These are phyloP conservation scores for Evernia prunastri DNA, from an alignment of 495 filamentous ascomycete genomes.

Conservation along the genomic window DNA sequence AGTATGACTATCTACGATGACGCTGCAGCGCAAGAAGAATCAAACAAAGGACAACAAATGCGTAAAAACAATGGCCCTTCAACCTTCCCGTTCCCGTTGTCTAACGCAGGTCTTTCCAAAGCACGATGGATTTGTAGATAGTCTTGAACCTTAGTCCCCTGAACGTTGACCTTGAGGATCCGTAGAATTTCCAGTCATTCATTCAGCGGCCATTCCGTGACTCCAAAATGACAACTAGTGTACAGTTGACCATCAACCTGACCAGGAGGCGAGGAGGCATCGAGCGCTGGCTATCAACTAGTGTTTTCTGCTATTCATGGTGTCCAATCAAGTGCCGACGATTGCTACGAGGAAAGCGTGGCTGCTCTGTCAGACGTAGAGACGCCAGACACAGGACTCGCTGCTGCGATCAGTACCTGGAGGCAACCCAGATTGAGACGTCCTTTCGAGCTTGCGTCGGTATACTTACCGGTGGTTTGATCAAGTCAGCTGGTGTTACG, in stretches of 20 bases:
- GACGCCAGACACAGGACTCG: background rate
- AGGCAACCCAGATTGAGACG: background rate
- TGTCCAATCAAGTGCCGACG: background rate
- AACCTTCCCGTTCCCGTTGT: background rate
- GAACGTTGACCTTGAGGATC: background rate
- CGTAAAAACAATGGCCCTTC: slow-evolving; percentile 2
- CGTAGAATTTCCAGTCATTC: background rate
- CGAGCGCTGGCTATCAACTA: background rate
- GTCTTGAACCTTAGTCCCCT: background rate
- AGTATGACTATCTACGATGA: slow-evolving; percentile 20
- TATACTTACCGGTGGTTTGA: background rate
- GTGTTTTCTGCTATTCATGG: background rate
- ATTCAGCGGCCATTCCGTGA: background rate
- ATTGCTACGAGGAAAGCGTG: slow-evolving; percentile 1
- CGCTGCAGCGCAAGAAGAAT: background rate
- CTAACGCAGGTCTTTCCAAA: background rate
- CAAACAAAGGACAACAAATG: slow-evolving; percentile 5
- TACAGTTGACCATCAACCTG: background rate
- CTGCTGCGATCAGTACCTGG: background rate
- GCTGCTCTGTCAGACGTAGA: background rate
- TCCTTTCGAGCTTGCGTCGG: background rate
- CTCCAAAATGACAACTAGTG: background rate
- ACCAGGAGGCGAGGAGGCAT: background rate
- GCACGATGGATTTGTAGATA: background rate
- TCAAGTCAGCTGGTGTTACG: background rate